phyloP scores from a whole-genome alignment of 768 basidiomycete species.

The Polyporus arcularius region DNA sequence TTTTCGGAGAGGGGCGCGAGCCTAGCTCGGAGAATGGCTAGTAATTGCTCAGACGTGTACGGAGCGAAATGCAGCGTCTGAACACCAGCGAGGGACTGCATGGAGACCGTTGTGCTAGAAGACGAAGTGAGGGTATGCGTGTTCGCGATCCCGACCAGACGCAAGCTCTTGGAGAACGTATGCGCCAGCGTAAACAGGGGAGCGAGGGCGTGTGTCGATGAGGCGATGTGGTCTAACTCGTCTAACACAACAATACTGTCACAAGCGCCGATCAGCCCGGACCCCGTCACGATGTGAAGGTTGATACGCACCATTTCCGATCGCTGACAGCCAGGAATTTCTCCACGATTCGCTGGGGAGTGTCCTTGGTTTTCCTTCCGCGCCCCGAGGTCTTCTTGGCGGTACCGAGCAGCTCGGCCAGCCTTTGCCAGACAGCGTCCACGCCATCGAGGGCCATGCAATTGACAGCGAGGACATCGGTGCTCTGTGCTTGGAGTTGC shows the following conservation, averaged over 20 bases:
- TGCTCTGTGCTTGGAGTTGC: slow-evolving; percentile 41
- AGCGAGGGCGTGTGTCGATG: slow-evolving; percentile 56
- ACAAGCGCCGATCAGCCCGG: neutral
- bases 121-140: slow-evolving; percentile 80
- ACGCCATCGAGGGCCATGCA: slow-evolving; percentile 77
- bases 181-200: slow-evolving; percentile 71
- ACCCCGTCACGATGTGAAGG: neutral
- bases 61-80: slow-evolving; percentile 79
- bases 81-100: slow-evolving; percentile 36
- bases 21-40: slow-evolving; percentile 66
- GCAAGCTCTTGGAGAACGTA: slow-evolving; percentile 50
- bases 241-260: slow-evolving; percentile 77
- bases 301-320: slow-evolving; percentile 52
- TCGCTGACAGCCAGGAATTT: slow-evolving; percentile 42
- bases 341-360: slow-evolving; percentile 40
- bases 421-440: slow-evolving; percentile 69
- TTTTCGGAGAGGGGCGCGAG: slow-evolving; percentile 51
- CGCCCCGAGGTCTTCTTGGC: slow-evolving; percentile 39
- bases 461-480: slow-evolving; percentile 53
- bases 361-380: slow-evolving; percentile 45
- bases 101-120: slow-evolving; percentile 37
- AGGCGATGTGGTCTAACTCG: slow-evolving; percentile 82
- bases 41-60: slow-evolving; percentile 72
- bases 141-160: slow-evolving; percentile 86
- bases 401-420: slow-evolving; percentile 55